phyloP scores from a whole-genome alignment of 2,329 filamentous ascomycete genomes.

The Aspergillus aculeatinus region DNA sequence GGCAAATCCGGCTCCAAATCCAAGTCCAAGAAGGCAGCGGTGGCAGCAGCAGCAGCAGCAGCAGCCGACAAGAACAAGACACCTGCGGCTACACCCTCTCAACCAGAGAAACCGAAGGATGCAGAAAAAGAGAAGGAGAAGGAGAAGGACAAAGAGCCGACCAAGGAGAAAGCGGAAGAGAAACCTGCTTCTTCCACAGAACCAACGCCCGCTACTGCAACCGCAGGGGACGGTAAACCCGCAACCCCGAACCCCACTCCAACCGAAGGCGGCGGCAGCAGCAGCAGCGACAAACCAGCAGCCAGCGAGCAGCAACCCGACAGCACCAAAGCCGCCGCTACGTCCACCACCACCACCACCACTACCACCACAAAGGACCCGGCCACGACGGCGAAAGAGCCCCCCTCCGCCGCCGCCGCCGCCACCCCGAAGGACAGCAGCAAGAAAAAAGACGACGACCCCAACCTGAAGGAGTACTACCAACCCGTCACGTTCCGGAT shows the following conservation, averaged over 20 bases:
- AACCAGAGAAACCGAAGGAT: conserved; percentile 16
- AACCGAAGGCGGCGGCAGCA: not conserved
- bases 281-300: not conserved
- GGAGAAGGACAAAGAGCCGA: conserved; percentile 7
- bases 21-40: conserved; percentile 39
- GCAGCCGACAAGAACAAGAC: conserved; percentile 26
- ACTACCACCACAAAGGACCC: not conserved
- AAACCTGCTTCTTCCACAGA: conserved; percentile 2
- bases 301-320: not conserved
- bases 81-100: not conserved
- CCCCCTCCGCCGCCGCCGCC: not conserved
- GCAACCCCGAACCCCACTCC: conserved; percentile 12
- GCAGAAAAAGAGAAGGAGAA: conserved; percentile 15
- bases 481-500: conserved; percentile 59
- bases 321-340: conserved; percentile 3
- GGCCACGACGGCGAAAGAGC: conserved; percentile 1
- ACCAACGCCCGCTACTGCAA: conserved; percentile 13
- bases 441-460: conserved; percentile 12
- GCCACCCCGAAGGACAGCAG: not conserved
- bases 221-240: not conserved
- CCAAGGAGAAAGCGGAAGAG: conserved; percentile 9
- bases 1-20: conserved; percentile 26
- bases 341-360: conserved; percentile 5
- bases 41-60: conserved; percentile 11
- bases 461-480: conserved; percentile 47